Conservation (phyloP, 768 basidiomycete species). For the Amylocystis lapponica region DNA sequence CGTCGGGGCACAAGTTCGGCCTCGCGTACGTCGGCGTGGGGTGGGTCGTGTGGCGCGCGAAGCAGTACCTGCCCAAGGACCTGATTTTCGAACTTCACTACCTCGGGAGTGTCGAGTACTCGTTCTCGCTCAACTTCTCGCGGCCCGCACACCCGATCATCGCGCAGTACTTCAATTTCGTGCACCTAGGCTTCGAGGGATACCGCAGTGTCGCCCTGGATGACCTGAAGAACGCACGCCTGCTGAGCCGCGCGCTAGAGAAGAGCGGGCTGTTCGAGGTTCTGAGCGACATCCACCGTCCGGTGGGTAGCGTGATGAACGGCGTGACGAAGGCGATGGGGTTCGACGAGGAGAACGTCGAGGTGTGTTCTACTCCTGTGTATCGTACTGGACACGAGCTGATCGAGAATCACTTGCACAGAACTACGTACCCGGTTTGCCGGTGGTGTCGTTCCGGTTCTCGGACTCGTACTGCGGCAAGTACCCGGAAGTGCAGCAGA, state of each 20-base stretch:
- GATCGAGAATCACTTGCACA: slow-evolving; percentile 15
- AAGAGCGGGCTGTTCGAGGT: slow-evolving; percentile 46
- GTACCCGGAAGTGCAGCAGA: slow-evolving; percentile 53
- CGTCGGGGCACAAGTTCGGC: slow-evolving; percentile 58
- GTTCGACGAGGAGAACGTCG: slow-evolving; percentile 47
- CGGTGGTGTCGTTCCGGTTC: slow-evolving; percentile 51
- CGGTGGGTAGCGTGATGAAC: slow-evolving; percentile 20
- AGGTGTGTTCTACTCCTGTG: slow-evolving; percentile 38
- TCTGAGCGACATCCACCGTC: slow-evolving; percentile 50
- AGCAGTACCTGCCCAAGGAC: slow-evolving; percentile 56
- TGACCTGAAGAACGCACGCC: slow-evolving; percentile 56
- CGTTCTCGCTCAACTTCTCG: slow-evolving; percentile 60
- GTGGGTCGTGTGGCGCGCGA: slow-evolving; percentile 58
- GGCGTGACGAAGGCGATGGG: slow-evolving; percentile 28
- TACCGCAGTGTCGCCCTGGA: slow-evolving; percentile 41
- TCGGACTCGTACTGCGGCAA: slow-evolving; percentile 45
- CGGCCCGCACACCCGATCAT: slow-evolving; percentile 57
- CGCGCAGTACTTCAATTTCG: slow-evolving; percentile 58
- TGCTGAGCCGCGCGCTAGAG: slow-evolving; percentile 61
- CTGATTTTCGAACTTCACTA: slow-evolving; percentile 61
- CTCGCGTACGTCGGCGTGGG: slow-evolving; percentile 54
- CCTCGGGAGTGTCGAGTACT: slow-evolving; percentile 62
- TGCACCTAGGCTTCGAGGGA: slow-evolving; percentile 55
- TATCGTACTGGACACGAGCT: background rate
- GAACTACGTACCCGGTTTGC: slow-evolving; percentile 44